Evolutionary conservation across 192 early-diverging fungal genomes (phyloP), one percentile per base, ranked within the genome.

Genomic region (Backusella australiensis): DNA sequence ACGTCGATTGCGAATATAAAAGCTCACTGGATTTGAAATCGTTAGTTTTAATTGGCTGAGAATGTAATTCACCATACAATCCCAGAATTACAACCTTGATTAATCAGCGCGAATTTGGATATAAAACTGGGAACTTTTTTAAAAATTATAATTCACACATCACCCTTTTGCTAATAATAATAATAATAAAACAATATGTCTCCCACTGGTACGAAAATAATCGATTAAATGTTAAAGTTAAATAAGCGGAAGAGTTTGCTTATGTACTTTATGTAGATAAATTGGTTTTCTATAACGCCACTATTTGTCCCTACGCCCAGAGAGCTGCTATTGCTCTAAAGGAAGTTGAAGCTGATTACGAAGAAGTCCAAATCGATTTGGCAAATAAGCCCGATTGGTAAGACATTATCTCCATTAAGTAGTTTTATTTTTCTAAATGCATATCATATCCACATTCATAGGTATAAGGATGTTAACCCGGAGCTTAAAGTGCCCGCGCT

Each of bases 401-500:
- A 81, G 72, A 12, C 1, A 21, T 11, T 63, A 14, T 3, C 1
- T 29, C 23, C 14, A 14, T 63, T 63, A 63, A 29, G 2, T 8
- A 26, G 2, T 2, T 21, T 9, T 21, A 29, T 29, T 11, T 12
- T 14, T 29, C 11, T 29, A 63, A 63, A 29, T 63, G 3, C n/a
- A 21, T 34, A 12, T 32, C 17, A 8, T 35, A 42, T 67, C 35
- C 44, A 46, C 11, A 23, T 29, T 4, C 38, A 39, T 73, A 78
- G 81, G 81, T 83, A 83, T 70, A 85, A 85, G 59, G 88, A 90
- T 42, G 79, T 91, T 67, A 93, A 94, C 82, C 90, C 91, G 5
- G 89, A 90, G 38, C 81, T 85, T 67, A 90, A 92, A 71, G 91
- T 94, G 3, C 93, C 93, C 23, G 85, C 91, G 1, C 74, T 94